Conservation (phyloP, 164 flowering plant genomes). For the Malania oleifera region DNA sequence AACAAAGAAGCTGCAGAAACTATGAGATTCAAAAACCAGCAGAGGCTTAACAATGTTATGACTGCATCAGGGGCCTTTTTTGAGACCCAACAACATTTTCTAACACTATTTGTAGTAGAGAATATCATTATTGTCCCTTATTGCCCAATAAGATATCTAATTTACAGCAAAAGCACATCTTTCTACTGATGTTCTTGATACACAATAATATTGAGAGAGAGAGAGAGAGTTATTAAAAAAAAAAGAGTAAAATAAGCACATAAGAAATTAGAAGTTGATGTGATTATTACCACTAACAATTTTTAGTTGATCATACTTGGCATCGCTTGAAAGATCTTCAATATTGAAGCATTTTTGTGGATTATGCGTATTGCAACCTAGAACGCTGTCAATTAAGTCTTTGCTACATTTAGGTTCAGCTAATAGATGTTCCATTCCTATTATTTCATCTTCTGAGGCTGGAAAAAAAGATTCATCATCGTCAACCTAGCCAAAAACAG, state of each 20-base stretch:
- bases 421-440: constrained; percentile 46
- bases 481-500: constrained; percentile 29
- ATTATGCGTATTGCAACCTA: constrained; percentile 22
- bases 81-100: too few relatives aligned
- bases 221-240: too few relatives aligned
- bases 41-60: too few relatives aligned
- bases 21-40: too few relatives aligned
- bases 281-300: constrained; percentile 26
- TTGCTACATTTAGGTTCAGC: constrained; percentile 52
- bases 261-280: too few relatives aligned
- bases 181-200: neutral
- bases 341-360: constrained; percentile 23
- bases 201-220: neutral
- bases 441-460: constrained; percentile 45
- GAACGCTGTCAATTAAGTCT: constrained; percentile 40
- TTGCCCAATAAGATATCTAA: neutral
- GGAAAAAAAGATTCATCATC: constrained; percentile 30
- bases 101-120: too few relatives aligned
- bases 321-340: constrained; percentile 27
- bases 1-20: too few relatives aligned
- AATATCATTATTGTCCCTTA: too few relatives aligned
- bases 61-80: too few relatives aligned
- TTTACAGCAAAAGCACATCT: neutral
- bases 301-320: constrained; percentile 23
- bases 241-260: too few relatives aligned